Evolutionary conservation across 768 basidiomycete genomes (phyloP).

Genomic region (Pulveroboletus sp.): DNA sequence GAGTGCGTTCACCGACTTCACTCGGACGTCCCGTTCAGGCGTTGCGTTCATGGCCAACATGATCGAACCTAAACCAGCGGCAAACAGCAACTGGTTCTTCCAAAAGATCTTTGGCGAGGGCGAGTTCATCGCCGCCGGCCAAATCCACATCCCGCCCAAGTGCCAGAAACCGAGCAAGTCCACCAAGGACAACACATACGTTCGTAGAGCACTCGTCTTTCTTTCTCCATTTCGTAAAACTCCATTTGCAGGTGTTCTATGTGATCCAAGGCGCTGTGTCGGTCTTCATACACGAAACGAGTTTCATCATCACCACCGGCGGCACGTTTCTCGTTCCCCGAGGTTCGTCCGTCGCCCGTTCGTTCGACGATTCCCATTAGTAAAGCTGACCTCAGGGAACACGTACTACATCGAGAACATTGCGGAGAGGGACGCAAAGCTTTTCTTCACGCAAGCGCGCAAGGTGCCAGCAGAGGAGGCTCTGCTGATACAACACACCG

Average conservation of each 20-base stretch:
- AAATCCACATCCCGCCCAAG: slow-evolving; percentile 74
- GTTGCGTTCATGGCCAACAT: slow-evolving; percentile 73
- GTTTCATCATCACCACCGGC: slow-evolving; percentile 73
- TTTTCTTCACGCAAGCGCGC: slow-evolving; percentile 92
- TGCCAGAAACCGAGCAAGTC: slow-evolving; percentile 84
- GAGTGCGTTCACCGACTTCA: background rate
- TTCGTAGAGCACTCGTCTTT: slow-evolving; percentile 36
- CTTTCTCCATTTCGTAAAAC: background rate
- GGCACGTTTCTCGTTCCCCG: slow-evolving; percentile 89
- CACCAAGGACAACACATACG: slow-evolving; percentile 92
- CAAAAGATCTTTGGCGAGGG: slow-evolving; percentile 91
- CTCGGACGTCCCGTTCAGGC: slow-evolving; percentile 41
- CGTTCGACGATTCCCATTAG: background rate
- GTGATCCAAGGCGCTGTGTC: slow-evolving; percentile 87
- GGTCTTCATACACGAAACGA: slow-evolving; percentile 76
- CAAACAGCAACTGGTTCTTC: slow-evolving; percentile 71
- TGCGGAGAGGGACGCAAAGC: slow-evolving; percentile 65
- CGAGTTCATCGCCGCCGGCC: slow-evolving; percentile 87
- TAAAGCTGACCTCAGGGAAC: slow-evolving; percentile 55
- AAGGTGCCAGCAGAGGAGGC: slow-evolving; percentile 38
- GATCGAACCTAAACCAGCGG: slow-evolving; percentile 58
- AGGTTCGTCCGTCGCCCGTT: slow-evolving; percentile 45
- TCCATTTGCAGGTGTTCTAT: slow-evolving; percentile 63
- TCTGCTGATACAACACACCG: slow-evolving; percentile 20
- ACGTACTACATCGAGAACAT: slow-evolving; percentile 90